These are phyloP conservation scores for Phytophthora capsici DNA, from an alignment of 352 stramenopile genomes.

Conservation along the genomic window DNA sequence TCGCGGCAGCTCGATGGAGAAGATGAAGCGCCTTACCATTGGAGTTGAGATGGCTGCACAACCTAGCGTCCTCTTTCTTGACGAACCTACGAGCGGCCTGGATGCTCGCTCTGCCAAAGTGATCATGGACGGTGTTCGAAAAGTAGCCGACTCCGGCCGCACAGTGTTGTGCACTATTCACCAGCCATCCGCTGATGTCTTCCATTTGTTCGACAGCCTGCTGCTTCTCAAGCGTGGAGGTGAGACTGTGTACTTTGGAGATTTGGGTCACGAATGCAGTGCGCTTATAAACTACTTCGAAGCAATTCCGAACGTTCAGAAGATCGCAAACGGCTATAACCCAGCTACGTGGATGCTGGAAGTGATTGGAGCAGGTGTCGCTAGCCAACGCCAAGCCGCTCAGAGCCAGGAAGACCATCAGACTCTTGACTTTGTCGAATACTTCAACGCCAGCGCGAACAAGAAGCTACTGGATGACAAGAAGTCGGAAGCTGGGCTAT, in stretches of 20 bases:
- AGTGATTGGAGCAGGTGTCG: conserved; percentile 64
- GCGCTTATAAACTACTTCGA: conserved; percentile 66
- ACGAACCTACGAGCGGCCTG: conserved; percentile 92
- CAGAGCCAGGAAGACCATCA: conserved; percentile 43
- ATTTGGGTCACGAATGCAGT: conserved; percentile 38
- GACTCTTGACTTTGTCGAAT: conserved; percentile 37
- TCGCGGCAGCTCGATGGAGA: conserved; percentile 59
- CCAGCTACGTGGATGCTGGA: conserved; percentile 76
- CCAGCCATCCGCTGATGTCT: conserved; percentile 91
- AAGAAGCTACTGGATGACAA: conserved; percentile 36
- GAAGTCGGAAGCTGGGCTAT: conserved; percentile 40
- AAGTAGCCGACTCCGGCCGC: conserved; percentile 77
- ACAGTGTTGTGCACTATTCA: conserved; percentile 94
- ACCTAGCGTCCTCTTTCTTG: conserved; percentile 88
- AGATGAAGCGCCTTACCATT: conserved; percentile 80
- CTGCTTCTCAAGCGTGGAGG: conserved; percentile 84
- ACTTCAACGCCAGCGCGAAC: conserved; percentile 44
- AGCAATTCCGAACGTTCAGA: conserved; percentile 62
- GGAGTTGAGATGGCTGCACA: conserved; percentile 92
- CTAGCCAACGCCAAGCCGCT: conserved; percentile 11
- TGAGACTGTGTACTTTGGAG: conserved; percentile 64
- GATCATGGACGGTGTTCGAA: conserved; percentile 89
- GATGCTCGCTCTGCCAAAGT: conserved; percentile 88
- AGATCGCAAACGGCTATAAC: conserved; percentile 77
- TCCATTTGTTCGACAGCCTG: conserved; percentile 90